phyloP scores from a whole-genome alignment of 2,329 filamentous ascomycete genomes.

The Didymella pomorum region DNA sequence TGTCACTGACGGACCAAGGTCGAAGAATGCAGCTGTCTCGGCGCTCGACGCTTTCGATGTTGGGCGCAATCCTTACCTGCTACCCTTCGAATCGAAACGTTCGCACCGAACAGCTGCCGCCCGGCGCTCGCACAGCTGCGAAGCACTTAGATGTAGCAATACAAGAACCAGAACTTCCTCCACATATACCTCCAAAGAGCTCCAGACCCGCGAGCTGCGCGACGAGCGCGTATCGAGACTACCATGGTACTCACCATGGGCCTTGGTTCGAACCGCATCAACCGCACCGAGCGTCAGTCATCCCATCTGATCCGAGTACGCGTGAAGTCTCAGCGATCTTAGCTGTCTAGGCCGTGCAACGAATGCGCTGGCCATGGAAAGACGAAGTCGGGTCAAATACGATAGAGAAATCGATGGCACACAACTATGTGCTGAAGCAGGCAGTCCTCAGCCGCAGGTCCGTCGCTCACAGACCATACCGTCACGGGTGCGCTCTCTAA shows the following conservation, averaged over 20 bases:
- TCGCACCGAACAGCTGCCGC: conserved; percentile 24
- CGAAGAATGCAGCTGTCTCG: conserved; percentile 16
- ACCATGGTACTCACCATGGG: conserved; percentile 20
- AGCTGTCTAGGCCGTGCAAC: conserved; percentile 1
- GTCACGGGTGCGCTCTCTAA: neutral
- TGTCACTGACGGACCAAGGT: conserved; percentile 33
- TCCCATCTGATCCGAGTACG: conserved; percentile 12
- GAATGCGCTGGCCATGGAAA: neutral
- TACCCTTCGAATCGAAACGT: conserved; percentile 25
- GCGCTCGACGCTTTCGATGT: neutral
- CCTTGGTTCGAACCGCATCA: conserved; percentile 17
- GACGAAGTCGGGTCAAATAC: neutral
- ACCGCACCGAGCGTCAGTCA: conserved; percentile 24
- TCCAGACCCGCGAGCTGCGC: conserved; percentile 23
- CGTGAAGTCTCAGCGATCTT: conserved; percentile 15
- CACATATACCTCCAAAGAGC: conserved; percentile 3
- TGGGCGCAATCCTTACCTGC: conserved; percentile 17
- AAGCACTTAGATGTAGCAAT: conserved; percentile 40
- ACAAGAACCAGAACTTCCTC: conserved; percentile 35
- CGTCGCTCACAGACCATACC: neutral
- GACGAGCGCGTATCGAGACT: conserved; percentile 22
- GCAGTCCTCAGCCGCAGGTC: neutral
- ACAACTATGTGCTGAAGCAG: neutral
- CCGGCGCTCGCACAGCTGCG: conserved; percentile 37
- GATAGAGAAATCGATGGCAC: neutral